Base-by-base conservation (phyloP, 2,329 filamentous ascomycete species). In the Talaromyces sp. region DNA sequence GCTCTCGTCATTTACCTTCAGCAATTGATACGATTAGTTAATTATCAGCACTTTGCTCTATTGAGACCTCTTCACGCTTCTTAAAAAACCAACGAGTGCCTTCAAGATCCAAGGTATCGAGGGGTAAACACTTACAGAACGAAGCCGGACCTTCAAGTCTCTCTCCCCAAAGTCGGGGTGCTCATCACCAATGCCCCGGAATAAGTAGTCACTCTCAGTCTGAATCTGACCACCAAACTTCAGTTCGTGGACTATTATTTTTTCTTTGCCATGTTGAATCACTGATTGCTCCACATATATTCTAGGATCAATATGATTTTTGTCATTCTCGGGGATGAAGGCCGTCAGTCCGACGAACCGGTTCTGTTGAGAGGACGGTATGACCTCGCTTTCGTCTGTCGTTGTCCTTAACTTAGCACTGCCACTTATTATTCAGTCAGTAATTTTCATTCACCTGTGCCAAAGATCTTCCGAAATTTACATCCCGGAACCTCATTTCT, bases 221-320 rank as follows among this genome's bases (percentile, higher is more conserved):
- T 67, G 46, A 25, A 67, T 37, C 54, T 25, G 60, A 21, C 40
- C 64, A 4, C 61, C 59, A 59, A 67, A 64, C 4, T 23, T 25
- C 35, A 67, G 61, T 61, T 67, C 66, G 42, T 66, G 65, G 23
- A 67, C 21, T 39, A 66, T 52, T 18, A 65, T 52, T 6, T 60
- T 61, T 12, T 67, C 64, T 16, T 55, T 37, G 16, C 56, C 50
- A 12, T 11, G 14, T 25, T 11, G 54, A 25, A 62, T 64, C 33
- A 67, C 52, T 11, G 55, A 61, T 44, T 67, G 66, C 39, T 67
- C 66, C 7, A 67, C 65, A 39, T 66, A 67, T 23, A 67, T 63
- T 37, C 37, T 66, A 2, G 66, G 64, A 28, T 67, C 60, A 2
- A 46, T 40, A 12, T 61, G 44, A 5, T 42, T 14, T 60, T 64